Percentiles rank a stretch among this genome's conserved stretches.
Evolutionary conservation across 1,284 basidiomycete species (phyloP).

Genomic region (Heterobasidion occidentale): DNA sequence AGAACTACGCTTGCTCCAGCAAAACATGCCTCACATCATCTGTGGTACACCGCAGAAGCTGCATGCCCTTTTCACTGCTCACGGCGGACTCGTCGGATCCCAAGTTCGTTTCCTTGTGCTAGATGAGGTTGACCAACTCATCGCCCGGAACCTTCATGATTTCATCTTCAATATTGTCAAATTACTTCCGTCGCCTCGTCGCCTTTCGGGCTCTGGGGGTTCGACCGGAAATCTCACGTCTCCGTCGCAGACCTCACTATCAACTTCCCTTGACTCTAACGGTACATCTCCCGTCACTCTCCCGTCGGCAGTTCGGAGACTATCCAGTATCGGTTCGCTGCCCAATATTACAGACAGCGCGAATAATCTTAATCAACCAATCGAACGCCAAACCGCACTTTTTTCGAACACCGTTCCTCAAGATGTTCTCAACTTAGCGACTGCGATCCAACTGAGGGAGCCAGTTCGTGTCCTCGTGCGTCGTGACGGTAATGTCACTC

Average conservation of each 20-base stretch:
- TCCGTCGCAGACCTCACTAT: slow-evolving; percentile 32
- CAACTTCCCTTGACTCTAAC: slow-evolving; percentile 42
- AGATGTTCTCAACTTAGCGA: slow-evolving; percentile 87
- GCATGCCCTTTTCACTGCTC: slow-evolving; percentile 83
- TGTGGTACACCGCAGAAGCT: slow-evolving; percentile 97
- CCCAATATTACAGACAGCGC: slow-evolving; percentile 27
- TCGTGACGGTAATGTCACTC: slow-evolving; percentile 83
- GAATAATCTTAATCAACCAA: slow-evolving; percentile 25
- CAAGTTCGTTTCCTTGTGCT: slow-evolving; percentile 91
- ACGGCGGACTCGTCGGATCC: slow-evolving; percentile 65
- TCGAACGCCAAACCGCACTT: slow-evolving; percentile 91
- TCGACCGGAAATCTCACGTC: slow-evolving; percentile 28
- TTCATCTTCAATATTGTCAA: slow-evolving; percentile 91
- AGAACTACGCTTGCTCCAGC: slow-evolving; percentile 79
- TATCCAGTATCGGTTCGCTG: slow-evolving; percentile 47
- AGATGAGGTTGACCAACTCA: slow-evolving; percentile 96
- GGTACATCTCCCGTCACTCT: slow-evolving; percentile 40
- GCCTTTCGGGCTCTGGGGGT: slow-evolving; percentile 38
- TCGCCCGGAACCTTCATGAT: slow-evolving; percentile 94
- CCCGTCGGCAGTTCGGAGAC: slow-evolving; percentile 45
- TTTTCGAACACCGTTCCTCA: slow-evolving; percentile 95
- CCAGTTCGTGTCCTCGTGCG: slow-evolving; percentile 94
- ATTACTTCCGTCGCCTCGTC: slow-evolving; percentile 79
- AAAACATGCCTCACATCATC: slow-evolving; percentile 90
- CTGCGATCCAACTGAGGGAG: slow-evolving; percentile 84